Conservation (phyloP, 441 rosid species). For the Geranium incanum region DNA sequence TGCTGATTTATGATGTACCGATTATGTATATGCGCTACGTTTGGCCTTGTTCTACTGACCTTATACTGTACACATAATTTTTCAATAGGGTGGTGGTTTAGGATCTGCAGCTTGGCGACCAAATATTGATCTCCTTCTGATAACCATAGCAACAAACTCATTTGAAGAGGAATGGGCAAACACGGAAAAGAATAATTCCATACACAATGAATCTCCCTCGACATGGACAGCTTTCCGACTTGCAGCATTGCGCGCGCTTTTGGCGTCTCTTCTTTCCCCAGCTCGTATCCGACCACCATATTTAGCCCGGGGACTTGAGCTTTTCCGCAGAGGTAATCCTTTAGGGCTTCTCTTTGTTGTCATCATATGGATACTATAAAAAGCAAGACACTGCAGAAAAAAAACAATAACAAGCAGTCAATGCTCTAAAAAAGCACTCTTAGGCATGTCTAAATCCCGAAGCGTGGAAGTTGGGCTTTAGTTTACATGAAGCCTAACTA, state of each 20-base stretch:
- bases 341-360: background rate
- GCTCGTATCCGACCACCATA: conserved; percentile 44
- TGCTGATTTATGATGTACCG: background rate
- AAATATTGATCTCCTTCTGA: conserved; percentile 50
- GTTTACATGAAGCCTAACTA: background rate
- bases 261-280: conserved; percentile 71
- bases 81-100: conserved; percentile 56
- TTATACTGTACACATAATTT: background rate
- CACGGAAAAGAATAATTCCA: conserved; percentile 32
- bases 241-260: conserved; percentile 62
- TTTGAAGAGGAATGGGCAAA: conserved; percentile 46
- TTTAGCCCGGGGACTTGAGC: conserved; percentile 60
- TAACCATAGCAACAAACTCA: conserved; percentile 43
- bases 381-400: too few species aligned
- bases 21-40: background rate
- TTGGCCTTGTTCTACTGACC: background rate
- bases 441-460: background rate
- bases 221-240: conserved; percentile 52
- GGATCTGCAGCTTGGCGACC: conserved; percentile 62
- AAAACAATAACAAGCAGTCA: background rate
- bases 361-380: background rate
- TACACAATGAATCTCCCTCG: conserved; percentile 28
- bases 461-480: background rate
- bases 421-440: background rate
- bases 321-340: conserved; percentile 62